phyloP scores from a whole-genome alignment of 2,329 filamentous ascomycete genomes.

The Cladophialophora chaetospira region DNA sequence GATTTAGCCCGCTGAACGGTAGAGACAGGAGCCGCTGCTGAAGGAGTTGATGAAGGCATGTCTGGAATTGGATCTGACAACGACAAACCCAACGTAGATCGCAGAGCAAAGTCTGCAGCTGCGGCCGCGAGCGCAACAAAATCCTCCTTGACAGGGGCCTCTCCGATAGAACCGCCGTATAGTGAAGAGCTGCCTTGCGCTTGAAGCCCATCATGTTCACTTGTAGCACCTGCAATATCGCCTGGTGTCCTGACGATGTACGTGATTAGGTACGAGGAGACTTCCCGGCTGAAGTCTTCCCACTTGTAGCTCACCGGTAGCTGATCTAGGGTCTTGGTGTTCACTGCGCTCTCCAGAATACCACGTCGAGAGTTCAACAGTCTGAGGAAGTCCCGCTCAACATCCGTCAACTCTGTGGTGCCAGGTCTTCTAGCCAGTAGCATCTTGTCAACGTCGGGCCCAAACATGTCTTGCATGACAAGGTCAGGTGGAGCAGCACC shows the following conservation, averaged over 20 bases:
- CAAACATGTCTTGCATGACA: slow-evolving; percentile 62
- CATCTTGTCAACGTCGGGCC: slow-evolving; percentile 56
- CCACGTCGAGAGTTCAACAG: slow-evolving; percentile 57
- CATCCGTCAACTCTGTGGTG: slow-evolving; percentile 56
- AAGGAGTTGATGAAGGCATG: slow-evolving; percentile 30
- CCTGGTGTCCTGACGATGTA: slow-evolving; percentile 33
- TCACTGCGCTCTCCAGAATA: slow-evolving; percentile 58
- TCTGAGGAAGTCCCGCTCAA: slow-evolving; percentile 62
- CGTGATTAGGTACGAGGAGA: slow-evolving; percentile 61
- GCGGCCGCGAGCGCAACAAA: slow-evolving; percentile 51
- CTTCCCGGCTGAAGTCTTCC: slow-evolving; percentile 63
- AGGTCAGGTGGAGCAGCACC: slow-evolving; percentile 58
- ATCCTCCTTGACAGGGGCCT: slow-evolving; percentile 41
- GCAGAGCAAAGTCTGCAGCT: slow-evolving; percentile 51
- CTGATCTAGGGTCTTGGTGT: slow-evolving; percentile 51
- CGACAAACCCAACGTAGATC: slow-evolving; percentile 40
- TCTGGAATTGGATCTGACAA: slow-evolving; percentile 28
- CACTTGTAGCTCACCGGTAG: slow-evolving; percentile 64
- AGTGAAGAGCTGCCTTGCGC: too few relatives aligned
- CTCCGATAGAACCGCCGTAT: too few relatives aligned
- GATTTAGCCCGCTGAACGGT: slow-evolving; percentile 7
- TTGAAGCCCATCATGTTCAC: slow-evolving; percentile 23
- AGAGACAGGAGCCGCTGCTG: background rate
- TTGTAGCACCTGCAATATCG: background rate
- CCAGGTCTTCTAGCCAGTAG: slow-evolving; percentile 58